Evolutionary conservation across 2,329 filamentous ascomycete genomes (phyloP).

Genomic region (Neophaeococcomyces mojaviensis): DNA sequence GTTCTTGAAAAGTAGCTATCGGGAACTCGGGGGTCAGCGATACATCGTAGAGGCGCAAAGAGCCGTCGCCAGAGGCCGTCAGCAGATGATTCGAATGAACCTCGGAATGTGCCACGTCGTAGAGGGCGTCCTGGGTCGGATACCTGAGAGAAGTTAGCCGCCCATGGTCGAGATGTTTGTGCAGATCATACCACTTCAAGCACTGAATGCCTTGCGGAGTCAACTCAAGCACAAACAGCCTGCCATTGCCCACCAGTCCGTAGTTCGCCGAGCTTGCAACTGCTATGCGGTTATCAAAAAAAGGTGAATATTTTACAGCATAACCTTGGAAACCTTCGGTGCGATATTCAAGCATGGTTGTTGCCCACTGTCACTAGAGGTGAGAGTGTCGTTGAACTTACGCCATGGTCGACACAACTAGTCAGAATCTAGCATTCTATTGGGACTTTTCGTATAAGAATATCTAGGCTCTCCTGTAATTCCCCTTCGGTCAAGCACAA

Average conservation of each 20-base stretch:
- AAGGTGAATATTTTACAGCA: slow-evolving; percentile 95
- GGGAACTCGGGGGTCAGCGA: slow-evolving; percentile 68
- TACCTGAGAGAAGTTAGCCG: slow-evolving; percentile 50
- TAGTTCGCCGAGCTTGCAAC: slow-evolving; percentile 91
- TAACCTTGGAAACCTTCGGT: slow-evolving; percentile 94
- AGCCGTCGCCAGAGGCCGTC: slow-evolving; percentile 84
- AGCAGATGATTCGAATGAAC: slow-evolving; percentile 91
- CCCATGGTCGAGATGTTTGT: too few relatives aligned
- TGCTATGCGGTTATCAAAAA: slow-evolving; percentile 89
- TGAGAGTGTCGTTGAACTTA: too few relatives aligned
- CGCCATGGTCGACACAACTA: too few relatives aligned
- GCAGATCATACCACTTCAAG: slow-evolving; percentile 65
- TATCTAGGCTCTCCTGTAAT: too few relatives aligned
- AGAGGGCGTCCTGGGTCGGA: slow-evolving; percentile 94
- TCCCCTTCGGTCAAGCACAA: too few relatives aligned
- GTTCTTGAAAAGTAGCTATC: slow-evolving; percentile 85
- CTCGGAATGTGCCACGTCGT: slow-evolving; percentile 92
- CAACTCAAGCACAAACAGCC: slow-evolving; percentile 74
- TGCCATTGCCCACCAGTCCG: slow-evolving; percentile 91
- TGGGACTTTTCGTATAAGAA: too few relatives aligned
- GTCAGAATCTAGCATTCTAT: too few relatives aligned
- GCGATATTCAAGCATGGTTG: slow-evolving; percentile 80
- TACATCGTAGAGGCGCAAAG: slow-evolving; percentile 88
- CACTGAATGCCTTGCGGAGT: slow-evolving; percentile 76
- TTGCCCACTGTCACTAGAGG: too few relatives aligned